Base-by-base conservation (phyloP, 306 rosid species). In the Vachellia collinsii region DNA sequence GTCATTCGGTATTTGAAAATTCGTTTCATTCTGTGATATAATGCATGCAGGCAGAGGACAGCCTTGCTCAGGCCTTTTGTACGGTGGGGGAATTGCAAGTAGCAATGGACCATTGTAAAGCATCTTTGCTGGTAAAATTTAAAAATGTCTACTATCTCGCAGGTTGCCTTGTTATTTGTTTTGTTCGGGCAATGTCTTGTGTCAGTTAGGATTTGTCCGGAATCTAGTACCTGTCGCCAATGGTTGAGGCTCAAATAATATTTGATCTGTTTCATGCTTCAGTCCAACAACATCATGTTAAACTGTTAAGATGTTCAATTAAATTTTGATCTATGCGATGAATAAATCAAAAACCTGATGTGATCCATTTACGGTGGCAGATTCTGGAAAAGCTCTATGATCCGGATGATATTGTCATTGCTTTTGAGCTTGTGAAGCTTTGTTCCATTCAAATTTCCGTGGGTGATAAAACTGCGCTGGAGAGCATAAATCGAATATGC, bases 351-450 rank as follows among this genome's bases (percentile, higher is more conserved):
- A 53, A 65, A 56, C 38, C 74, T 73, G 47, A 64, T 77, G 19
- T 36, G 5, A 59, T 48, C 72, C 61, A 36, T 79, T 75, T 68
- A 42, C 7, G 65, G 22, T 84, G 81, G 78, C 97, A 94, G 98
- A 89, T 92, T 79, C 82, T 94, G 86, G 91, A 91, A 84, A 91
- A 91, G 90, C 89, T 94, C 59, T 92, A 92, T 66, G 86, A 74
- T 16, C 86, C 83, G 39, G 88, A 88, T 81, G 97, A 94, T 83
- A 89, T 94, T 51, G 97, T 88, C 78, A 83, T 94, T 75, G 98
- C 90, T n/a, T 79, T 91, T 67, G 98, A 94, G 85, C 94, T 94
- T 47, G 88, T 87, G 91, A 94, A 94, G 86, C 91, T 94, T 64
- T 87, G 92, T 38, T 92, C 97, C 41, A 85, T 94, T 86, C 93